Evolutionary conservation across 2,329 filamentous ascomycete genomes (phyloP), one percentile per base, ranked within the genome.

Genomic region (Verticillium isaacii): DNA sequence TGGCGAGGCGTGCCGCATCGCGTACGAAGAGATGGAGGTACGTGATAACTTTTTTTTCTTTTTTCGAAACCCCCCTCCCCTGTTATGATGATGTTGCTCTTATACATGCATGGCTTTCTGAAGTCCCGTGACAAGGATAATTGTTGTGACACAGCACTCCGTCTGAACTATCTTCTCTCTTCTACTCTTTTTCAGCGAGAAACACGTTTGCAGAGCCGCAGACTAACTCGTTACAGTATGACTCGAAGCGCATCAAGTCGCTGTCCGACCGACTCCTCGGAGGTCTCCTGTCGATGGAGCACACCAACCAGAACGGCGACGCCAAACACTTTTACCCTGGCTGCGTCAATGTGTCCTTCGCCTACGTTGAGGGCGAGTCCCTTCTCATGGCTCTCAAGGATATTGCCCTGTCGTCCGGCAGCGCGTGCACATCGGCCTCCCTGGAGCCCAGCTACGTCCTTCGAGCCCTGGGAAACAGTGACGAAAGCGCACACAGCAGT

Each of bases 301-400:
- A 99, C 77, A 97, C 95, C 2, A 86, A 84, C 9, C 88, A 97
- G 69, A 99, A 99, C 71, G 95, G 95, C 58, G 92, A 95, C 68
- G 83, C 88, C 2, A 77, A 89, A 5, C 84, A 86, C 59, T 96
- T 96, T 76, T 99, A 99, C 74, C 93, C 95, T 2, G 95, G 95
- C 65, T 99, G 95, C 70, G 94, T 99, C 64, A 99, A 99, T 75
- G 91, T 99, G 12, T 99, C 95, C 0, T 99, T 99, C 72, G 94
- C 95, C 37, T 99, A 99, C 71, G 93, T 99, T 5, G 95, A 99
- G 78, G 95, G 95, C 68, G 95, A 99, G 78, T 98, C 95, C 2
- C 88, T 99, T 1, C 84, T 99, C 66, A 99, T 99, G 95, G 95
- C 95, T 0, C 80, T 99, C 56, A 99, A 99, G 78, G 95, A 99